Percentiles rank a stretch among this genome's conserved stretches.
These are phyloP conservation scores for Phytophthora pinifolia DNA, from an alignment of 352 stramenopile species.

Conservation along the genomic window DNA sequence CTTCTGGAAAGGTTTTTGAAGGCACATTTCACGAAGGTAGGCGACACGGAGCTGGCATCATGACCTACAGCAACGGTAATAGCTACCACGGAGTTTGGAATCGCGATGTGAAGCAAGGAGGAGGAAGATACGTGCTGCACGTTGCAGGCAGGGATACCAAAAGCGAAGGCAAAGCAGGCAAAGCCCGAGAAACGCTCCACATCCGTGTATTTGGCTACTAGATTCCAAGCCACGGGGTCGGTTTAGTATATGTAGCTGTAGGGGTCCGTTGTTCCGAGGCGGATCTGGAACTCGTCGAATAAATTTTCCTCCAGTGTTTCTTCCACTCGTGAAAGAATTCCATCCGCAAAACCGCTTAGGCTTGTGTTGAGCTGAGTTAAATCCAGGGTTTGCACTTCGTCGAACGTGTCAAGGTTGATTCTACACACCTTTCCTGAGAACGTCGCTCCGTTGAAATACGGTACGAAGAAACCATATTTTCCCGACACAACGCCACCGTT, in stretches of 20 bases:
- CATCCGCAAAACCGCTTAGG: constrained; percentile 54
- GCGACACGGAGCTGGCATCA: constrained; percentile 72
- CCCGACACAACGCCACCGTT: constrained; percentile 62
- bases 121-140: constrained; percentile 65
- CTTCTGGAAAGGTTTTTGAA: constrained; percentile 81
- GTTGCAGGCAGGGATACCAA: constrained; percentile 19
- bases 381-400: constrained; percentile 77
- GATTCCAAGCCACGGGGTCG: not conserved
- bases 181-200: constrained; percentile 17
- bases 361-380: constrained; percentile 47
- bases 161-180: not conserved
- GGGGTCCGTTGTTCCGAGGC: constrained; percentile 57
- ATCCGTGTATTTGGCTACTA: constrained; percentile 55
- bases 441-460: constrained; percentile 63
- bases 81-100: constrained; percentile 87
- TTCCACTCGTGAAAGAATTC: constrained; percentile 50
- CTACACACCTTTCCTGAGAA: constrained; percentile 78
- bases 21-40: constrained; percentile 81
- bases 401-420: constrained; percentile 78
- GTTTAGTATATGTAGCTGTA: constrained; percentile 70
- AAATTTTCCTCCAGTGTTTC: constrained; percentile 52
- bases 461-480: constrained; percentile 82
- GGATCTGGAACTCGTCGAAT: constrained; percentile 66
- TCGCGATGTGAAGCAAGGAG: constrained; percentile 84
- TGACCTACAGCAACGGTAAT: constrained; percentile 84